Base-by-base conservation (phyloP, 2,329 filamentous ascomycete genomes). In the Stemphylium beticola region DNA sequence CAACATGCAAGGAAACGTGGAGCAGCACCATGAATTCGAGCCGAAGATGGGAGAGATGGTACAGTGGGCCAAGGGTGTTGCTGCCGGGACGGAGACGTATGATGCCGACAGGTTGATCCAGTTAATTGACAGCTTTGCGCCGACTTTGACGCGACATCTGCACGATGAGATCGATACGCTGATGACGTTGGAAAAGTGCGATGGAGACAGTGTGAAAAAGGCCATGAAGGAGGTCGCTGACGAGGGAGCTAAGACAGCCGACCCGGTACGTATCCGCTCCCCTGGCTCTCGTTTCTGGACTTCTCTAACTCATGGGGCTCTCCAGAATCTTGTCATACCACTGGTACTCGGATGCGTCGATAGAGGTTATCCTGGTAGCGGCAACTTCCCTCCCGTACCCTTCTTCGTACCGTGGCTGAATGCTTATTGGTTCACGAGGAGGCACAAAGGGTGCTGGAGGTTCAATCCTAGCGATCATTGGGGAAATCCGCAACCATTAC, bases 11-110 rank as follows among this genome's bases (percentile, higher is more conserved):
- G 58, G 50, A 8, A 72, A 74, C 22, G 51, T 67, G n/a, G 58
- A 68, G 15, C 71, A 77, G 52, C 75, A 77, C 57, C 57, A 67
- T 26, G 51, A 61, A 2, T 74, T 77, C 37, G 72, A 76, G 5
- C 44, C 46, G 2, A 67, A 68, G 7, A 38, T 77, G 32, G 58
- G 66, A 14, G 58, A 58, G 7, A 66, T 71, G 20, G 47, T 65
- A 7, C 54, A 52, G n/a, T 76, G 74, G 44, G 53, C 45, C 3
- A 41, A 54, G 18, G 34, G 41, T 1, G 51, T 61, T 2, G 4
- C 9, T 5, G 34, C 34, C 0, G 55, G 55, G 15, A 26, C 38
- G 12, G 42, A 38, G 4, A 24, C 44, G 14, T 69, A 62, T 47
- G 39, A 60, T 32, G 43, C 58, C 5, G 36, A 22, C 32, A 36